Conservation (phyloP, 768 basidiomycete species). For the Serendipita sp. region DNA sequence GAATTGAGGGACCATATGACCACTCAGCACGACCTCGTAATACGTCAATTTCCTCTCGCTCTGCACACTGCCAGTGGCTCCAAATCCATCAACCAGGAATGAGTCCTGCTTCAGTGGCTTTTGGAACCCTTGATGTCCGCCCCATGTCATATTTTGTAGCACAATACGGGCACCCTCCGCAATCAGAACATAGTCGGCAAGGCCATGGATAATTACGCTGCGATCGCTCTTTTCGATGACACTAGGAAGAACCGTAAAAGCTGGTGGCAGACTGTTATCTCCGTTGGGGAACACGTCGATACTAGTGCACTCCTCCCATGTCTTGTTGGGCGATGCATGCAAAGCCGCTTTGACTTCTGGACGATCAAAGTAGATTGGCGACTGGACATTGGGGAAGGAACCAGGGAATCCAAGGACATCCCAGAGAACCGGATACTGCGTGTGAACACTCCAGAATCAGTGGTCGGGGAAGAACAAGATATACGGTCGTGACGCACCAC, state of each 20-base stretch:
- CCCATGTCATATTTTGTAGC: constrained; percentile 46
- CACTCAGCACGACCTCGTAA: constrained; percentile 48
- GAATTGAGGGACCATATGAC: constrained; percentile 63
- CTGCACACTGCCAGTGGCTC: constrained; percentile 48
- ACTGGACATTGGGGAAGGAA: constrained; percentile 27
- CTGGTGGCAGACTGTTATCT: constrained; percentile 45
- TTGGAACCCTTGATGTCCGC: constrained; percentile 57
- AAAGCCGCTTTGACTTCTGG: constrained; percentile 53
- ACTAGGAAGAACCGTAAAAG: constrained; percentile 49
- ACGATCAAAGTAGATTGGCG: constrained; percentile 56
- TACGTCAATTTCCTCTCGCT: constrained; percentile 51
- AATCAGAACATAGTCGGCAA: constrained; percentile 59
- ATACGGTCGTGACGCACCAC: constrained; percentile 24
- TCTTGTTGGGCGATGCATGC: constrained; percentile 46
- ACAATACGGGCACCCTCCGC: constrained; percentile 49
- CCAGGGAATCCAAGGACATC: constrained; percentile 74
- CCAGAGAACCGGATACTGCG: constrained; percentile 51
- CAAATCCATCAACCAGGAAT: constrained; percentile 56
- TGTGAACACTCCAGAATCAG: neutral
- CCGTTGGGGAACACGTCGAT: constrained; percentile 44
- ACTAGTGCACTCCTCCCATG: constrained; percentile 51
- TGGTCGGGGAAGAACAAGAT: neutral
- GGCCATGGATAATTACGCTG: constrained; percentile 53
- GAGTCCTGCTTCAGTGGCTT: constrained; percentile 47
- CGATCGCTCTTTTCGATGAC: constrained; percentile 63